Base-by-base conservation (phyloP, 2,329 filamentous ascomycete species). In the Fusarium veterinarium region DNA sequence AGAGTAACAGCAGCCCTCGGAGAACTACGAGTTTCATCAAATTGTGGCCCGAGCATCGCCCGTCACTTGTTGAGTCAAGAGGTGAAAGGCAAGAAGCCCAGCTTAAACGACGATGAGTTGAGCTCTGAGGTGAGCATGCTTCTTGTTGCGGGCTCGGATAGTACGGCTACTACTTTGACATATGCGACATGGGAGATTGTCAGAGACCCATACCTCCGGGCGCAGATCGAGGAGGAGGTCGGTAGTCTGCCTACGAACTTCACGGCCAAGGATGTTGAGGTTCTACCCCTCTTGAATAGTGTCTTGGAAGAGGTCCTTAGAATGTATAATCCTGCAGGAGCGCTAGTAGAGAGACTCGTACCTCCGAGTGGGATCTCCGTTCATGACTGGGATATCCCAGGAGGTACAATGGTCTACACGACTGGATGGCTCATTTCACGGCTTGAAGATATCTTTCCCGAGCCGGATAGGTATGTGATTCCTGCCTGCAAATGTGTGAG, bases 171-270 rank as follows among this genome's bases (percentile, higher is more conserved):
- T 5, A 67, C 63, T 4, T 6, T 67, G 2, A 61, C 64, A 0
- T 67, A 67, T 38, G 63, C 63, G 0, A 61, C 64, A 4, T 67
- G 64, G 64, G 63, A 67, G 8, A 38, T 67, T 8, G 25, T 53
- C 2, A 35, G 53, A 17, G 35, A 61, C 12, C 11, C 30, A 2
- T 1, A 30, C 0, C 35, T 67, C 1, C 28, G 64, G 17, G 9
- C 2, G 4, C 35, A 16, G 10, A 38, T 67, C 5, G 63, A 67
- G 8, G 63, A 67, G 2, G 64, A 67, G 13, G 63, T 67, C 0
- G 10, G 17, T 9, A 25, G 6, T 2, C 13, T 67, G 1, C 35
- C 19, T 4, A 4, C 6, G 0, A 3, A 38, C 10, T 67, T 67
- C 5, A 37, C 45, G 1, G 10, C 40, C 5, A 41, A 48, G 8